Evolutionary conservation across 345 rosid species (phyloP).

Genomic region (Geranium brycei): DNA sequence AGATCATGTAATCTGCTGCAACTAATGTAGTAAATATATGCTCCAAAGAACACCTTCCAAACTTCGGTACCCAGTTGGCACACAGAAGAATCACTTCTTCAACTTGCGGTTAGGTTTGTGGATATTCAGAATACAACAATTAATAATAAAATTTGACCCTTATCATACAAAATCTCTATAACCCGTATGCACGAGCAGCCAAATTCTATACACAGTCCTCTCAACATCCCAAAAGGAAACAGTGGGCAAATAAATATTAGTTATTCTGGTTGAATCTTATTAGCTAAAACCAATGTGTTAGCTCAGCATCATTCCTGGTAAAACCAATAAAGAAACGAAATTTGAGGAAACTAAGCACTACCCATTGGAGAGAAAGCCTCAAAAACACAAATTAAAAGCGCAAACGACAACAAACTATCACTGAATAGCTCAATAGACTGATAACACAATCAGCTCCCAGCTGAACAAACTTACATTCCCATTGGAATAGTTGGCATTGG

Average conservation of each 20-base stretch:
- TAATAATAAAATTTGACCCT: no score
- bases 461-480: conserved; percentile 61
- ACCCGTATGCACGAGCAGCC: background rate
- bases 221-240: background rate
- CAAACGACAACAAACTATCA: background rate
- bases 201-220: background rate
- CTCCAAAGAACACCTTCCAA: background rate
- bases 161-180: background rate
- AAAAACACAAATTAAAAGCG: no score
- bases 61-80: background rate
- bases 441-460: background rate
- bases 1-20: background rate
- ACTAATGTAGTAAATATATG: no score
- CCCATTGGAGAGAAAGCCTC: background rate
- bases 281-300: background rate
- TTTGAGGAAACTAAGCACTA: background rate
- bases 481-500: conserved; percentile 37
- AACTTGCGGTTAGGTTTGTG: background rate
- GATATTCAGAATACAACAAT: background rate
- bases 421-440: background rate
- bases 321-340: background rate
- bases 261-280: background rate
- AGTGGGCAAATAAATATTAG: no score
- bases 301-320: background rate
- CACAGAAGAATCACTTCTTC: background rate